phyloP scores from a whole-genome alignment of 371 early-diverging fungal genomes.

The Syncephalastrum contaminatum region DNA sequence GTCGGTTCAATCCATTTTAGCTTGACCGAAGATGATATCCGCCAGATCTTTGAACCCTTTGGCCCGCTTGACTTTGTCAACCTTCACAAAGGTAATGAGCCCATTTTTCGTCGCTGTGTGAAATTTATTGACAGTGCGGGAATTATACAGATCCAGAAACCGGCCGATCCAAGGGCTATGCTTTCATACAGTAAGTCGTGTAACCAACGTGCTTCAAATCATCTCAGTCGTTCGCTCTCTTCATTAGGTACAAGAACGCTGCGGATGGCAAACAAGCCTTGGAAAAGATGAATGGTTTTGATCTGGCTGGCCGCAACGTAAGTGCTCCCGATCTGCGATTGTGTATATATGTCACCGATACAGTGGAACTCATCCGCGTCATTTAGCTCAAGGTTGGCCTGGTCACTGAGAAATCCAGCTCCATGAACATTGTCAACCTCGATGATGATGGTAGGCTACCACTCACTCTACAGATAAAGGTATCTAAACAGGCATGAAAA shows the following conservation, averaged over 20 bases:
- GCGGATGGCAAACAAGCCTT: conserved; percentile 83
- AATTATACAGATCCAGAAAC: conserved; percentile 64
- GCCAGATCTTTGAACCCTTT: conserved; percentile 83
- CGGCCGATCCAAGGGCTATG: conserved; percentile 85
- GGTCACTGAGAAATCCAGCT: conserved; percentile 66
- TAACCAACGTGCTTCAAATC: too few species aligned
- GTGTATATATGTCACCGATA: too few species aligned
- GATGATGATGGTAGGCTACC: conserved; percentile 54
- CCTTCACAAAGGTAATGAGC: conserved; percentile 58
- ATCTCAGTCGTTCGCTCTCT: background rate
- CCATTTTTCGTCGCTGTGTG: background rate
- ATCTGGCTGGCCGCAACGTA: conserved; percentile 72
- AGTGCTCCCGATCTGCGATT: conserved; percentile 13
- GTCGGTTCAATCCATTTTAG: conserved; percentile 81
- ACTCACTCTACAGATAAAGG: background rate
- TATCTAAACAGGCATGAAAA: background rate
- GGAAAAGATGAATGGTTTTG: conserved; percentile 86
- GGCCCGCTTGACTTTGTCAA: conserved; percentile 85
- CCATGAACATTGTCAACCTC: conserved; percentile 34
- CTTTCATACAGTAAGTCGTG: conserved; percentile 76
- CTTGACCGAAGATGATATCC: conserved; percentile 83
- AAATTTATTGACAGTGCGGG: conserved; percentile 1
- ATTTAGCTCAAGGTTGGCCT: conserved; percentile 79
- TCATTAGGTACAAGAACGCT: conserved; percentile 62
- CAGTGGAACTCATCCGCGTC: conserved; percentile 2